These are phyloP conservation scores for Pinus taeda DNA, from an alignment of 75 land plant genomes.

Conservation along the genomic window DNA sequence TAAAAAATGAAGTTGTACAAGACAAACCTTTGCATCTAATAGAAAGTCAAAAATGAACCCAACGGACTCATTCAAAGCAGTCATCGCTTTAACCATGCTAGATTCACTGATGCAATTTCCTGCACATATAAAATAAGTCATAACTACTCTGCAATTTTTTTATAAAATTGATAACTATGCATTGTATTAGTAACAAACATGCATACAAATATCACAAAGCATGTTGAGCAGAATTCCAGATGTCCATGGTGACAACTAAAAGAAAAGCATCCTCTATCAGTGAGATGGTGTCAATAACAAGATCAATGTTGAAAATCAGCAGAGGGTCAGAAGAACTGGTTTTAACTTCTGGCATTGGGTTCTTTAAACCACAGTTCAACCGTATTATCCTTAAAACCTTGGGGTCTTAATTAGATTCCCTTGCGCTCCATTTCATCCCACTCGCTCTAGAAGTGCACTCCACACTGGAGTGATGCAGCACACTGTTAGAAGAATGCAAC, in stretches of 20 bases:
- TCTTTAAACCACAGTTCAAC: no score
- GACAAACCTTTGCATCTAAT: conserved; percentile 81
- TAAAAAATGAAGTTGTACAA: neutral
- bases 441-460: no score
- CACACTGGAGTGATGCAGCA: no score
- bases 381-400: no score
- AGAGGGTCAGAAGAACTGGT: neutral
- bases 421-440: no score
- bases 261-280: neutral
- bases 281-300: neutral
- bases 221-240: neutral
- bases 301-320: neutral
- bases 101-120: conserved; percentile 36
- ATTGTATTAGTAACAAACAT: neutral
- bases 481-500: no score
- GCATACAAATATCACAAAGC: neutral
- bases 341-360: no score
- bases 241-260: neutral
- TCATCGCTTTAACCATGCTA: conserved; percentile 42
- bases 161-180: neutral
- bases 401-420: no score
- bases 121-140: conserved; percentile 12
- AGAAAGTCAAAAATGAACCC: conserved; percentile 67
- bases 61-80: conserved; percentile 70
- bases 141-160: neutral